Percentiles rank a stretch among this genome's conserved stretches.
These are phyloP conservation scores for Sporothrix luriei DNA, from an alignment of 2,329 filamentous ascomycete species.

Conservation along the genomic window DNA sequence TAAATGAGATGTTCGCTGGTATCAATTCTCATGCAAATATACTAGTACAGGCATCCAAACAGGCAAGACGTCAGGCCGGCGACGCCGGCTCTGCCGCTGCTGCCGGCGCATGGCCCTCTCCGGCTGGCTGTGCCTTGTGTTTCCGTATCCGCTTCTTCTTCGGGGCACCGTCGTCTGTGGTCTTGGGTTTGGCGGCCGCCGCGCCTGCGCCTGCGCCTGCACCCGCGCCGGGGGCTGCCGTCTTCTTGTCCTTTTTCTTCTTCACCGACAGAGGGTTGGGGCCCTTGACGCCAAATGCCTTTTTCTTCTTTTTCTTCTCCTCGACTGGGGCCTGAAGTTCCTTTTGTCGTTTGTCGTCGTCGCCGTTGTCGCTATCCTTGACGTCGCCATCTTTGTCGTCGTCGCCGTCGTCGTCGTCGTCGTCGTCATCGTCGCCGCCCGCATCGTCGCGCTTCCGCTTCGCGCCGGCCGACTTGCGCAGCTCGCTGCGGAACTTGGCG, in stretches of 20 bases:
- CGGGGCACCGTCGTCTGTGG: conserved; percentile 25
- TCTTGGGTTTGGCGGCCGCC: conserved; percentile 12
- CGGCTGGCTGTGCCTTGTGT: conserved; percentile 34
- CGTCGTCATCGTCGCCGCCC: conserved; percentile 45
- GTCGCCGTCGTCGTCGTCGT: conserved; percentile 28
- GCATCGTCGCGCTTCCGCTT: conserved; percentile 54
- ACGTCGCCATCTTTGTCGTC: conserved; percentile 44
- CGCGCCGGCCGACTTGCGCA: conserved; percentile 54
- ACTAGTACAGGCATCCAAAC: conserved; percentile 9
- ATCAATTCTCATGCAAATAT: conserved; percentile 21
- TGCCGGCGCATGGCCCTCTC: neutral
- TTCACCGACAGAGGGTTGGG: conserved; percentile 44
- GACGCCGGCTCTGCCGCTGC: conserved; percentile 4
- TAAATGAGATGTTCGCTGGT: conserved; percentile 10
- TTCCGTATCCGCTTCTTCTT: conserved; percentile 39
- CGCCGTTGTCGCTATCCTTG: conserved; percentile 33
- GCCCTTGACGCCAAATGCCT: conserved; percentile 41
- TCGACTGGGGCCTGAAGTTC: conserved; percentile 37
- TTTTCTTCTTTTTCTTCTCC: conserved; percentile 43
- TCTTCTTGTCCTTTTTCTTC: conserved; percentile 42
- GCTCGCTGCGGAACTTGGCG: conserved; percentile 71
- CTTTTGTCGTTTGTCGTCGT: conserved; percentile 37
- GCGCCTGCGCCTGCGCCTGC: neutral
- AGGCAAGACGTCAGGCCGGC: neutral
- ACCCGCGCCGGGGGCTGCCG: conserved; percentile 2